Conservation (phyloP, 345 rosid species). For the Citropsis articulata region DNA sequence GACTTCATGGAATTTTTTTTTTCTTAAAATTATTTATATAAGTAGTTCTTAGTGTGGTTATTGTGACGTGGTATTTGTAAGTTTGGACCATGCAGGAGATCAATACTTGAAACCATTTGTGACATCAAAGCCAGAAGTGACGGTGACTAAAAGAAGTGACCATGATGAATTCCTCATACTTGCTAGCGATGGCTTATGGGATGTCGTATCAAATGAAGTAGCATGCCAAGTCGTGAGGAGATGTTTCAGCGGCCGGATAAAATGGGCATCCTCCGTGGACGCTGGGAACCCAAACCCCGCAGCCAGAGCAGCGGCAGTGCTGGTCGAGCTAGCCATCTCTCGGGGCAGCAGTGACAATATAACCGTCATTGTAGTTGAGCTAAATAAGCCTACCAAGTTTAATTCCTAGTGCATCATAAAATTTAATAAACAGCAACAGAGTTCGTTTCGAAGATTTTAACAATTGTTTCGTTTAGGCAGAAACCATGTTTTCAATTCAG, state of each 20-base stretch:
- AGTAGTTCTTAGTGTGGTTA: no score
- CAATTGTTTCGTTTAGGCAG: not conserved
- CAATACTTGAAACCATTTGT: conserved; percentile 54
- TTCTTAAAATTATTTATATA: accelerated
- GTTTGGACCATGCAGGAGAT: conserved; percentile 41
- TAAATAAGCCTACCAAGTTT: conserved; percentile 15
- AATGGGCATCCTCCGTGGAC: conserved; percentile 21
- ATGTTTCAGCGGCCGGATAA: conserved; percentile 41
- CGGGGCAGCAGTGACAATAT: conserved; percentile 62
- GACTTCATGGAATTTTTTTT: no score
- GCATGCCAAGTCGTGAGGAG: conserved; percentile 58
- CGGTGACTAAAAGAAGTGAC: conserved; percentile 28
- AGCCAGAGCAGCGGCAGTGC: conserved; percentile 41
- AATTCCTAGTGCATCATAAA: no score
- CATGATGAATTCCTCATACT: conserved; percentile 65
- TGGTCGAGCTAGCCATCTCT: conserved; percentile 53
- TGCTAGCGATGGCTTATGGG: conserved; percentile 86
- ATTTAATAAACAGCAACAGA: not conserved
- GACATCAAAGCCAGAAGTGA: conserved; percentile 54
- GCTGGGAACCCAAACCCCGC: conserved; percentile 23
- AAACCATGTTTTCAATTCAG: not conserved
- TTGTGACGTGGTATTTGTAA: no score
- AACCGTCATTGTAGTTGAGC: conserved; percentile 56
- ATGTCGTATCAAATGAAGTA: conserved; percentile 56
- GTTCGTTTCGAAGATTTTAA: not conserved